Evolutionary conservation across 768 basidiomycete genomes (phyloP), one percentile per base, ranked within the genome.

Genomic region (Cubamyces sp.): DNA sequence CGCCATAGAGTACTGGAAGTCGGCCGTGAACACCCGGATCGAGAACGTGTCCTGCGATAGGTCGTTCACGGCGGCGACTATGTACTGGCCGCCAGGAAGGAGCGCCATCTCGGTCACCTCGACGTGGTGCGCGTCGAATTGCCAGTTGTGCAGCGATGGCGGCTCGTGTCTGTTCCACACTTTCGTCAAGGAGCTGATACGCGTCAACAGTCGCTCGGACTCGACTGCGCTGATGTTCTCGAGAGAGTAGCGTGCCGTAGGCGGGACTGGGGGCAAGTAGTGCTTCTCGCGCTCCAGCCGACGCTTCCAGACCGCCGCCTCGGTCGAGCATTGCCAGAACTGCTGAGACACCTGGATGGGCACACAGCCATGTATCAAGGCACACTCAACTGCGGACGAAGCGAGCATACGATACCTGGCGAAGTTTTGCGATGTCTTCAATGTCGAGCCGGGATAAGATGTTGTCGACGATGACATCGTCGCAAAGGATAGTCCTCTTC

Each of bases 251-350:
- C 79, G 77, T 62, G 78, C 77, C 0, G 85, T 85, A 0, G 87
- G 87, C 1, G 87, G 85, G 3, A 87, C 72, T 4, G 85, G 85
- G 4, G 87, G 82, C 18, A 87, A 73, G 11, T 82, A 84, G 18
- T 85, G 76, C n/a, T 76, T 77, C 63, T 87, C 77, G 18, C 75
- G 72, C 47, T 75, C 71, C 60, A 90, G 73, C 64, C 87, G 83
- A 23, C 82, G 82, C 70, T 86, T 87, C 89, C 88, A 90, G 39
- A 89, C 84, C 48, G 83, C 74, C 18, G 86, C 82, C 65, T 89
- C 84, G 54, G 87, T 85, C 0, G 87, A 88, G 61, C 89, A 77
- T 25, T 83, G 71, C 68, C 82, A 87, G 66, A 86, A 84, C 2
- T 79, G 68, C 66, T 80, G 84, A 75, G 79, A 83, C n/a, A 85